Percentiles rank a stretch among this genome's conserved stretches.
Conservation (phyloP, 106 monocot species). For the Amphibolis antarctica region DNA sequence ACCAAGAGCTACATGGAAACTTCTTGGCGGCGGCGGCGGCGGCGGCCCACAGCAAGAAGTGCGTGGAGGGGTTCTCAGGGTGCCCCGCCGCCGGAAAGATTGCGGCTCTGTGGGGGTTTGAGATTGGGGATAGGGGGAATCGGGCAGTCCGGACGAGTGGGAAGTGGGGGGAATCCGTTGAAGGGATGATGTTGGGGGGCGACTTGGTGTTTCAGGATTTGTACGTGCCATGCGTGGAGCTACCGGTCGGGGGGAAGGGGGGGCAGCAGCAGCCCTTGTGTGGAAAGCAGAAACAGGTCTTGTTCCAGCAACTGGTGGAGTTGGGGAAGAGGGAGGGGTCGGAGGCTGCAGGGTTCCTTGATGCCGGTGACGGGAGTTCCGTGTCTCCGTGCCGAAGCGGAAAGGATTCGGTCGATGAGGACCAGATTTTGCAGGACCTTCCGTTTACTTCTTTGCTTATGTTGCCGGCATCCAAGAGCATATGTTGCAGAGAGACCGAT, state of each 20-base stretch:
- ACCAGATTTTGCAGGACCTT: conserved; percentile 15
- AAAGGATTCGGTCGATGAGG: conserved; percentile 12
- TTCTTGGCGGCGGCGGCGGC: background rate
- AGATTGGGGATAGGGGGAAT: conserved; percentile 10
- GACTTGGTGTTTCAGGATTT: conserved; percentile 30
- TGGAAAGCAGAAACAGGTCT: conserved; percentile 7
- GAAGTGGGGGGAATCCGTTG: background rate
- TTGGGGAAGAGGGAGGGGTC: conserved; percentile 27
- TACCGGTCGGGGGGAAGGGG: conserved; percentile 4
- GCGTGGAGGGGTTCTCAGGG: conserved; percentile 54
- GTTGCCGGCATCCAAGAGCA: conserved; percentile 20
- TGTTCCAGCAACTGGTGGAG: conserved; percentile 59
- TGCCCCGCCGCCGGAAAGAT: conserved; percentile 47
- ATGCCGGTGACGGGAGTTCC: conserved; percentile 7
- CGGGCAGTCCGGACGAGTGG: background rate
- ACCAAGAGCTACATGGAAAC: conserved; percentile 13
- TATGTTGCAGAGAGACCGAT: conserved; percentile 22
- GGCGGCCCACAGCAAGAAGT: conserved; percentile 4
- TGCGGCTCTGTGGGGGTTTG: conserved; percentile 42
- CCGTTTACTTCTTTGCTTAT: conserved; percentile 49
- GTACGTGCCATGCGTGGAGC: conserved; percentile 25
- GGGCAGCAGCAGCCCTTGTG: background rate
- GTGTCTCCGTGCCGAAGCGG: conserved; percentile 26
- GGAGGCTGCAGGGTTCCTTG: background rate
- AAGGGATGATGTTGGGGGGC: conserved; percentile 11